A percentile compares a stretch with the other conserved stretches of the same genome.
These are phyloP conservation scores for Dentiscutata heterogama DNA, from an alignment of 371 early-diverging fungal genomes.

Conservation along the genomic window DNA sequence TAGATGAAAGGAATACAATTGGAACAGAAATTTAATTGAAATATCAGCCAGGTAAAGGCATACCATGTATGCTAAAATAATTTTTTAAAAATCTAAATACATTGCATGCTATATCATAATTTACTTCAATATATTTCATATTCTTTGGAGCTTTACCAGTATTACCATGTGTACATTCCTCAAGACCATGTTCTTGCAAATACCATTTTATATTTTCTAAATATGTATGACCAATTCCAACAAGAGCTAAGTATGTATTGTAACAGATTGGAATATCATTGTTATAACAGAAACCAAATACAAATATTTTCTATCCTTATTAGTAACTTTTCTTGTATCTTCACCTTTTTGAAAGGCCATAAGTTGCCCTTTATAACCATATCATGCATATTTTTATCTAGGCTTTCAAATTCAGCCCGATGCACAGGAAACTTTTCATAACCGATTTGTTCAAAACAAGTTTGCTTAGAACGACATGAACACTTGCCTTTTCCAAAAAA, in stretches of 20 bases:
- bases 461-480: not conserved
- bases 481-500: not conserved
- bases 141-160: not conserved
- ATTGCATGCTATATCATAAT: not conserved
- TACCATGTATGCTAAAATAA: not conserved
- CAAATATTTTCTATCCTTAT: not conserved
- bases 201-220: not conserved
- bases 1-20: not conserved
- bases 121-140: not conserved
- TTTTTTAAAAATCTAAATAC: not conserved
- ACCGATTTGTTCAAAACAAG: constrained; percentile 18
- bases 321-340: not conserved
- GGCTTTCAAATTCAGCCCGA: not conserved
- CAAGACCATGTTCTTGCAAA: constrained; percentile 4
- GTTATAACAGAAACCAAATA: not conserved
- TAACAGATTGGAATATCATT: not conserved
- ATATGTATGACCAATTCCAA: not conserved
- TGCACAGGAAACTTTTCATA: not conserved
- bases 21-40: not conserved
- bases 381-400: not conserved
- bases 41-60: not conserved
- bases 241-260: not conserved
- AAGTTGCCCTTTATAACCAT: too few species aligned
- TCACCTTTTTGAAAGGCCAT: not conserved
- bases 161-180: not conserved